Evolutionary conservation across 208 protist species (phyloP), one percentile per base, ranked within the genome.

Genomic region (Vickermania ingenoplastis): DNA sequence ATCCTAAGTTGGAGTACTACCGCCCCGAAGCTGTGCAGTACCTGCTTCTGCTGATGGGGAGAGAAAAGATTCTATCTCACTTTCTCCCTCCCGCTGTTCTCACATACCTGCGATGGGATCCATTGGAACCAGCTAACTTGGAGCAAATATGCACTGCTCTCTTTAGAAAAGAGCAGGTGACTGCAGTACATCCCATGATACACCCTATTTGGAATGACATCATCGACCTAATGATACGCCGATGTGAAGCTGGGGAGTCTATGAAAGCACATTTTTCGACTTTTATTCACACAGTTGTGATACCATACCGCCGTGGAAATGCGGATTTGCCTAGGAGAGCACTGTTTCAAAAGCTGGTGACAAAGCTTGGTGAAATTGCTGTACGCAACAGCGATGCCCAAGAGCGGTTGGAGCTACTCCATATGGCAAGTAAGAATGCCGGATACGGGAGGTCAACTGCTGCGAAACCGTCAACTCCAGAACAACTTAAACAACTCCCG

Each of bases 191-290:
- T 63, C 88, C 88, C 24, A 91, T 91, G 88, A 76, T 91, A 23
- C 88, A 94, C 71, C 88, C 88, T 1, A 81, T 94, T 24, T 94
- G 88, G 85, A 61, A 80, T n/a, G 81, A 92, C 61, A 73, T 90
- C 59, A 83, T 94, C 54, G 51, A 83, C 25, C 73, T 91, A 27
- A 65, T 94, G n/a, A 27, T 71, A 23, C 67, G 60, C 7, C 83
- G 88, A 41, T 86, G 80, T 52, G 80, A 77, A 2, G 36, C 59
- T 26, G 88, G 88, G 23, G 84, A 94, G 76, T 91, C 88, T 2
- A 68, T 94, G 69, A 82, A 87, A 73, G 81, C 89, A 69, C 88
- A 94, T 65, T 61, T 94, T 26, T 79, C 69, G 60, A 89, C 82
- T 2, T 77, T 94, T 57, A 53, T 92, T 36, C 84, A 94, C 73